Evolutionary conservation across 306 rosid species (phyloP).

Genomic region (Comarum palustre): DNA sequence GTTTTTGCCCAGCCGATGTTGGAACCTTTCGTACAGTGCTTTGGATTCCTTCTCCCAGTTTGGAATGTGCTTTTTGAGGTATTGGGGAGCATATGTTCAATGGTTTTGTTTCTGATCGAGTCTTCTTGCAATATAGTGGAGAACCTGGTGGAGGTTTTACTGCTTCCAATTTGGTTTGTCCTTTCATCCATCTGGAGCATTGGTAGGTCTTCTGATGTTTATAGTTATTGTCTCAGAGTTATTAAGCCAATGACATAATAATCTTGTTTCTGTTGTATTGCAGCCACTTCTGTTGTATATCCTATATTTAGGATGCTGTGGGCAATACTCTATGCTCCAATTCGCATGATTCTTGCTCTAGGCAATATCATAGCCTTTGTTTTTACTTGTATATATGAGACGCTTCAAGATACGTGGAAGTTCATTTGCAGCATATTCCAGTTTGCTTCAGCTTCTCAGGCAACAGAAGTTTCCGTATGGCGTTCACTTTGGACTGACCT

Average conservation of each 20-base stretch:
- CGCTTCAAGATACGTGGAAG: conserved; percentile 48
- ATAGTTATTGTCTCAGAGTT: conserved; percentile 12
- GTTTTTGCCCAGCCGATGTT: conserved; percentile 68
- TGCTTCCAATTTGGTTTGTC: conserved; percentile 63
- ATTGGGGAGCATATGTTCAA: conserved; percentile 50
- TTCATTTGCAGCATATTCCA: conserved; percentile 50
- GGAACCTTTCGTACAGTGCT: conserved; percentile 47
- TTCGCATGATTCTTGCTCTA: conserved; percentile 46
- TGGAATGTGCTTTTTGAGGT: conserved; percentile 43
- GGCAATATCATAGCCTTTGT: conserved; percentile 45
- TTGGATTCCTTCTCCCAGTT: conserved; percentile 67
- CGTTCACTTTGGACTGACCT: conserved; percentile 92
- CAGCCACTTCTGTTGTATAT: conserved; percentile 60
- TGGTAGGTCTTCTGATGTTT: conserved; percentile 54
- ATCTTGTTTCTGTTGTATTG: conserved; percentile 30
- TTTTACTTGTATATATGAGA: conserved; percentile 30
- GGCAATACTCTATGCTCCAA: conserved; percentile 70
- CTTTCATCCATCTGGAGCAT: conserved; percentile 51
- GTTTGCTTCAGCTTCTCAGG: conserved; percentile 72
- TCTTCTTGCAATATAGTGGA: conserved; percentile 47
- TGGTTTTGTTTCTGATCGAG: conserved; percentile 51
- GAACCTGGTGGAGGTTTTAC: conserved; percentile 53
- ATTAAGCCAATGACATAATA: conserved; percentile 7
- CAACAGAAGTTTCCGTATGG: conserved; percentile 79
- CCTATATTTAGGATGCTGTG: conserved; percentile 66